Percentiles rank a stretch among this genome's conserved stretches.
Evolutionary conservation across 176 grass and related monocot genomes (phyloP).

Genomic region (Triticum timopheevii): DNA sequence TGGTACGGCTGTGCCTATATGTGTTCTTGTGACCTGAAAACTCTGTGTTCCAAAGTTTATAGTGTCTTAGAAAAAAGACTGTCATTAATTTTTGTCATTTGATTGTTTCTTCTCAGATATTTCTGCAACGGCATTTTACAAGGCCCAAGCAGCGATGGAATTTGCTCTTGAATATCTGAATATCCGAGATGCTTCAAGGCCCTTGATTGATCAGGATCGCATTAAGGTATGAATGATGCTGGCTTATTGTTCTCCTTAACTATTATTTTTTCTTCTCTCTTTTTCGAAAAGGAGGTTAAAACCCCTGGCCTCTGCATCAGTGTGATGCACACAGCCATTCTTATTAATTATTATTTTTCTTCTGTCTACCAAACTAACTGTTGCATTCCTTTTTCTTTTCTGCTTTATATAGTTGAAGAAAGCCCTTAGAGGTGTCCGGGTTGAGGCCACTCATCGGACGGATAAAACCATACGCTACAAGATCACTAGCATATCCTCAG

Average conservation of each 20-base stretch:
- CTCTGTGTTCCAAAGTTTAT: background rate
- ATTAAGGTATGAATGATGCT: conserved; percentile 36
- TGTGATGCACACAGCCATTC: no score
- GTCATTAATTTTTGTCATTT: background rate
- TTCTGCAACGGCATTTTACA: conserved; percentile 77
- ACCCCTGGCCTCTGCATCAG: no score
- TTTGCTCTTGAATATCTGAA: conserved; percentile 50
- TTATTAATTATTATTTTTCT: background rate
- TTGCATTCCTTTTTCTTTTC: background rate
- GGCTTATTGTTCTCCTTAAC: background rate
- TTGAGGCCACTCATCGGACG: conserved; percentile 51
- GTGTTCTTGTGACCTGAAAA: background rate
- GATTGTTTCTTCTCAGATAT: conserved; percentile 49
- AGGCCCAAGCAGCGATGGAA: conserved; percentile 41
- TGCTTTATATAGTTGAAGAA: conserved; percentile 59
- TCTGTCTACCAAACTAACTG: background rate
- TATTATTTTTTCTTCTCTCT: no score
- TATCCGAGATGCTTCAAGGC: conserved; percentile 34
- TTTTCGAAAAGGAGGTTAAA: no score
- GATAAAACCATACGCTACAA: conserved; percentile 52
- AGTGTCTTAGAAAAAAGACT: background rate
- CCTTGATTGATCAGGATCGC: conserved; percentile 45
- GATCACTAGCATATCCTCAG: conserved; percentile 55
- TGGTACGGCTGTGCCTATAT: conserved; percentile 35
- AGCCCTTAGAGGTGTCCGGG: conserved; percentile 56